These are phyloP conservation scores for Tausonia pullulans DNA, from an alignment of 1,284 basidiomycete species.

Conservation along the genomic window DNA sequence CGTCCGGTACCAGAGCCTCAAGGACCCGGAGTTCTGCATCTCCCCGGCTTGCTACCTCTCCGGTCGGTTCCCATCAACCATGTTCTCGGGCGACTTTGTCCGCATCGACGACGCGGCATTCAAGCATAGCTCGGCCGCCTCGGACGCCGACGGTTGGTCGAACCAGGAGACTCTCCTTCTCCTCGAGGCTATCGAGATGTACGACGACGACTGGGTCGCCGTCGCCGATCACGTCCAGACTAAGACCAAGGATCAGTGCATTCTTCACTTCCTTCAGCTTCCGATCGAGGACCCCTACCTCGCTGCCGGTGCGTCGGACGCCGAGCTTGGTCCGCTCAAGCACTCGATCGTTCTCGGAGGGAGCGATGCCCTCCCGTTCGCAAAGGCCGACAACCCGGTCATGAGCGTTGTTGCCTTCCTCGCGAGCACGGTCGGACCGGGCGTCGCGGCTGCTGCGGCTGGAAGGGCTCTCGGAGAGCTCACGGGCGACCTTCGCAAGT, in stretches of 20 bases:
- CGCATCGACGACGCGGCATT: conserved; percentile 56
- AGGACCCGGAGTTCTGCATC: conserved; percentile 79
- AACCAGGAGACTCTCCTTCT: conserved; percentile 83
- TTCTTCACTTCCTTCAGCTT: conserved; percentile 87
- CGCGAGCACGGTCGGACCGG: conserved; percentile 80
- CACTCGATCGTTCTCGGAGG: conserved; percentile 42
- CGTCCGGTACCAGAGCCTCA: conserved; percentile 84
- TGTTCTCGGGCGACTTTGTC: conserved; percentile 98
- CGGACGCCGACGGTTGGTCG: conserved; percentile 60
- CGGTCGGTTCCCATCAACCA: conserved; percentile 86
- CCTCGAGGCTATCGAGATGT: conserved; percentile 94
- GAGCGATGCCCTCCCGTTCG: conserved; percentile 62
- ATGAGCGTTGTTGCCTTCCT: conserved; percentile 98
- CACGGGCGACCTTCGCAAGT: conserved; percentile 53
- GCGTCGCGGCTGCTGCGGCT: conserved; percentile 85
- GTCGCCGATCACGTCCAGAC: conserved; percentile 89
- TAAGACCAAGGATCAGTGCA: conserved; percentile 83
- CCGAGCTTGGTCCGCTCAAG: conserved; percentile 59
- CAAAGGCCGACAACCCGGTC: conserved; percentile 91
- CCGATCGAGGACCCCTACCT: conserved; percentile 92
- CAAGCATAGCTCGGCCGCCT: conserved; percentile 40
- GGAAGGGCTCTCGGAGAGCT: conserved; percentile 67
- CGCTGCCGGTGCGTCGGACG: conserved; percentile 26
- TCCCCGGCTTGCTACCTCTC: conserved; percentile 78
- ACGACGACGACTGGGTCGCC: conserved; percentile 89